Evolutionary conservation across 2,329 filamentous ascomycete genomes (phyloP), one percentile per base, ranked within the genome.

Genomic region (Cladobotryum protrusum): DNA sequence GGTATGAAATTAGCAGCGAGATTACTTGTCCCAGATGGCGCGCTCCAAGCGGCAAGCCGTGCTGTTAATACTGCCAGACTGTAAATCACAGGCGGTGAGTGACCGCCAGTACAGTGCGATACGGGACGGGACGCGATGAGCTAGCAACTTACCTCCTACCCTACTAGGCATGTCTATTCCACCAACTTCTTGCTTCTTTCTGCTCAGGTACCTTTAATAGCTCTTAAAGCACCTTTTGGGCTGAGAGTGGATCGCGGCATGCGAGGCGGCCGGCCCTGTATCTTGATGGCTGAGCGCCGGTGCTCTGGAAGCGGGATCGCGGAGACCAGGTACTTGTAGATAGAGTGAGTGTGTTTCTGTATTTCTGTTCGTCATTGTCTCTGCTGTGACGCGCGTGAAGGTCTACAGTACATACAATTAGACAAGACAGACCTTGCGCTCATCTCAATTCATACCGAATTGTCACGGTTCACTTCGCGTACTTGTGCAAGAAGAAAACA

Each of bases 281-380:
- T 15, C 17, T 3, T 32, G 42, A 19, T 14, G 32, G 8, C 24
- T 17, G 33, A 47, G 61, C 55, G 55, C 62, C 61, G 59, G 61
- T 61, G 57, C 53, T 57, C 57, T 64, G 61, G 62, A 56, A 59
- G 59, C 57, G 56, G 61, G 58, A 62, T 60, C 59, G 56, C 53
- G 58, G 47, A 62, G 60, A 63, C 61, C 59, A 46, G 56, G 57
- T 55, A 42, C 18, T n/a, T n/a, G 32, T 45, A 50, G 49, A 39
- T 39, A 15, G n/a, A 17, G 15, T n/a, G 4, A 5, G 11, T 17
- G 2, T 17, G 14, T 37, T 37, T 17, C 37, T 12, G 37, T 40
- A 40, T 18, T 40, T 61, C 44, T 49, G 53, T 54, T 48, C 49
- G 40, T 42, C 17, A 42, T 42, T 24, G 19, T 42, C 40, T 18